These are phyloP conservation scores for Phanerodontia chrysosporium DNA, from an alignment of 768 basidiomycete genomes.

Conservation along the genomic window DNA sequence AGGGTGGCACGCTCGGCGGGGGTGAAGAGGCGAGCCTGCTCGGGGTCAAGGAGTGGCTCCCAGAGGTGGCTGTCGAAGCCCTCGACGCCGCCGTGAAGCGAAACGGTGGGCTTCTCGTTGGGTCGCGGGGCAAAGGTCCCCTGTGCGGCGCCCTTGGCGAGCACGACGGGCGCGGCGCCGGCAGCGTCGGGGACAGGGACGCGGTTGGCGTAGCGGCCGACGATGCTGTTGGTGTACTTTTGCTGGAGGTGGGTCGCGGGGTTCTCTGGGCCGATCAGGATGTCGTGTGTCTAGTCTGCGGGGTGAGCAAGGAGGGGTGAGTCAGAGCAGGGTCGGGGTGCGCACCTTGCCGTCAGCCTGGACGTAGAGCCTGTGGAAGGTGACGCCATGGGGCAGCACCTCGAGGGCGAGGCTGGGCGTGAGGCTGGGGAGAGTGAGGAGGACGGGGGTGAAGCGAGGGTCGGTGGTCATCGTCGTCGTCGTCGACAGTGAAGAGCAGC, in stretches of 20 bases:
- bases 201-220: slow-evolving; percentile 72
- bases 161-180: not conserved
- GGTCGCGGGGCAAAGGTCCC: slow-evolving; percentile 38
- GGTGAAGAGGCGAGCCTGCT: slow-evolving; percentile 48
- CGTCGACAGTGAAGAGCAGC: not conserved
- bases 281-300: slow-evolving; percentile 58
- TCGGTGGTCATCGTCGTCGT: slow-evolving; percentile 9
- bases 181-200: slow-evolving; percentile 42
- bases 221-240: slow-evolving; percentile 69
- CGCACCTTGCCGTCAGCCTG: slow-evolving; percentile 61
- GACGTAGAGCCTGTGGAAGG: slow-evolving; percentile 63
- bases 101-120: slow-evolving; percentile 41
- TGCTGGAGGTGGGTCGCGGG: slow-evolving; percentile 53
- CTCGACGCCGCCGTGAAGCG: slow-evolving; percentile 66
- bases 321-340: not conserved
- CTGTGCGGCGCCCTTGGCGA: slow-evolving; percentile 36
- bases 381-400: slow-evolving; percentile 64
- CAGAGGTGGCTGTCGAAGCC: slow-evolving; percentile 61
- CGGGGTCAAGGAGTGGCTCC: slow-evolving; percentile 37
- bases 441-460: slow-evolving; percentile 41
- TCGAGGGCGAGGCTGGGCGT: slow-evolving; percentile 61
- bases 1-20: slow-evolving; percentile 47
- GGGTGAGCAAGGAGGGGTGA: not conserved
- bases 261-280: slow-evolving; percentile 68
- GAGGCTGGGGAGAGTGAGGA: slow-evolving; percentile 49